phyloP scores from a whole-genome alignment of 140 eudicot species.

The Senecio squalidus region DNA sequence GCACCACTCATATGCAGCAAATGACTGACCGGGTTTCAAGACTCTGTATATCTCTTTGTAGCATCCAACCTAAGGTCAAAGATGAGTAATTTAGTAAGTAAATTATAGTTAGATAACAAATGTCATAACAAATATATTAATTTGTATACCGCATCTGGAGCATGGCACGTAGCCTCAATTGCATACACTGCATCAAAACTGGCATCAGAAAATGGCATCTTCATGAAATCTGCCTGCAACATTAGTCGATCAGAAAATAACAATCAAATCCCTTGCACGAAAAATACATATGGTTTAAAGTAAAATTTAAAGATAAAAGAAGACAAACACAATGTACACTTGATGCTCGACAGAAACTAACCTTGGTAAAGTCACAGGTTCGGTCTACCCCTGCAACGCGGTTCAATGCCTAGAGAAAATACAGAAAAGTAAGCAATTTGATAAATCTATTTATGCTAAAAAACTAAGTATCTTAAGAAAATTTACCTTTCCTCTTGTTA shows the following conservation, averaged over 20 bases:
- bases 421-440: neutral
- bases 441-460: neutral
- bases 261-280: neutral
- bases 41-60: conserved; percentile 87
- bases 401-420: conserved; percentile 56
- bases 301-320: neutral
- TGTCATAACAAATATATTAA: conserved; percentile 3
- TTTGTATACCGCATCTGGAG: conserved; percentile 77
- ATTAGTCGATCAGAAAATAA: conserved; percentile 10
- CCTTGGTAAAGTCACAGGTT: conserved; percentile 89
- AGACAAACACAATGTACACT: neutral
- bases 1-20: conserved; percentile 99
- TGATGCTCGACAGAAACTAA: conserved; percentile 16
- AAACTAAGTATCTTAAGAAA: neutral
- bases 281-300: neutral
- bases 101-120: neutral
- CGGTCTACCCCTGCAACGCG: conserved; percentile 67
- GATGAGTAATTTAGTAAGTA: neutral
- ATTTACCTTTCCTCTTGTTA: conserved; percentile 78
- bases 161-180: conserved; percentile 96
- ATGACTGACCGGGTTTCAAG: conserved; percentile 90
- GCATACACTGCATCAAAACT: conserved; percentile 93
- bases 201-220: conserved; percentile 86
- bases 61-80: conserved; percentile 69
- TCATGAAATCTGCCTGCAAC: conserved; percentile 93